Evolutionary conservation across 345 rosid species (phyloP), one percentile per base, ranked within the genome.

Genomic region (Moricandia arvensis): DNA sequence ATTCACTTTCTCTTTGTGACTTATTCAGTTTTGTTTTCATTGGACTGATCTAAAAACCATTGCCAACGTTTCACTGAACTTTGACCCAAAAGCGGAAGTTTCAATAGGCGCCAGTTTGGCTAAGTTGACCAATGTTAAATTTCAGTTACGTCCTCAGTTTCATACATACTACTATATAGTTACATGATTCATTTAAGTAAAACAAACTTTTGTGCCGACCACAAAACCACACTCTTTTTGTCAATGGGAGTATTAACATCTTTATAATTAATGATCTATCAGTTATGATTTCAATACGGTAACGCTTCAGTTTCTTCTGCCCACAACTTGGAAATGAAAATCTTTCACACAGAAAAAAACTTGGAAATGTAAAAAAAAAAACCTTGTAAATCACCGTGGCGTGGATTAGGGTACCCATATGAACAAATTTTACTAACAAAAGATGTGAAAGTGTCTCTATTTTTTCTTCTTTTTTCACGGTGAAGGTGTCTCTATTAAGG

Each of bases 51-150:
- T 0, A 3, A 26, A 61, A 38, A 27, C 9, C 54, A 55, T 30
- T 71, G 66, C 75, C 9, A 64, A 64, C 75, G 7, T 63, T 64
- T 57, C 37, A 41, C 63, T 63, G 60, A 76, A 76, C 38, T 2
- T 63, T 77, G 72, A 77, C 75, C 59, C 59, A n/a, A 63, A 70
- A 41, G 58, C 0, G 21, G 53, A 70, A 29, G 54, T 71, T 70
- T 63, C 41, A 2, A 11, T 63, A 57, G 75, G 60, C 80, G 67
- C 72, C 80, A 64, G 17, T 33, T 71, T 64, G 51, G 71, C 61
- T 41, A n/a, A 21, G 37, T 76, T 69, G 75, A 63, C 66, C 71
- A 76, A 3, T 47, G 69, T 57, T 76, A 13, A 41, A 41, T 12
- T 21, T 3, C 38, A 16, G 24, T 21, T 21, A 21, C 24, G 1